Evolutionary conservation across 805 yeast genomes (phyloP).

Genomic region (Wickerhamomyces hampshirensis): DNA sequence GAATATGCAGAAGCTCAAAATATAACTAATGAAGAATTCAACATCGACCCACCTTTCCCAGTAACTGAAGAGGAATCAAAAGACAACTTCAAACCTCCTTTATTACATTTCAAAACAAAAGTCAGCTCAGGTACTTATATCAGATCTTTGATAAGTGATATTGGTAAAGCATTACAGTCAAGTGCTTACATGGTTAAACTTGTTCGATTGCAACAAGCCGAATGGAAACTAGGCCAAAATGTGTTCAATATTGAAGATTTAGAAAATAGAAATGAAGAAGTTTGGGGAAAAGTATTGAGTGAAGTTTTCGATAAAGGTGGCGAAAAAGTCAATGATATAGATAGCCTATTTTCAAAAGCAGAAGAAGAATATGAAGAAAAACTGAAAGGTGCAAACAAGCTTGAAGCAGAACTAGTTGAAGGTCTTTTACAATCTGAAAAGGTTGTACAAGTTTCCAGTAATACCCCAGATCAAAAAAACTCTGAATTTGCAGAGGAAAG

Average conservation of each 20-base stretch:
- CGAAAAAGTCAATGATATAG: conserved; percentile 29
- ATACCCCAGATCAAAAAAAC: too few species aligned
- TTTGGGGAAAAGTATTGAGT: conserved; percentile 67
- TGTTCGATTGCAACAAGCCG: conserved; percentile 69
- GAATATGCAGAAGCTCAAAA: conserved; percentile 46
- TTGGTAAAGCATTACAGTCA: conserved; percentile 75
- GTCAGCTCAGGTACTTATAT: conserved; percentile 97
- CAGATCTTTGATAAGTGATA: conserved; percentile 82
- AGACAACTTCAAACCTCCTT: conserved; percentile 50
- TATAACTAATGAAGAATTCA: conserved; percentile 34
- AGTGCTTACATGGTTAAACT: conserved; percentile 87
- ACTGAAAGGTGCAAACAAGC: too few species aligned
- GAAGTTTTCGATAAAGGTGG: conserved; percentile 47
- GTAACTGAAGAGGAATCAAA: conserved; percentile 30
- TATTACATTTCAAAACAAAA: conserved; percentile 65
- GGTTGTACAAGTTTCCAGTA: too few species aligned
- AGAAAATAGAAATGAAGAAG: conserved; percentile 48
- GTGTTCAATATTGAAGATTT: conserved; percentile 69
- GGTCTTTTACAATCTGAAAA: too few species aligned
- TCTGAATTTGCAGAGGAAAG: too few species aligned
- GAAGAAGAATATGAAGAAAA: conserved; percentile 17
- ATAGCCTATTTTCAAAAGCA: conserved; percentile 32
- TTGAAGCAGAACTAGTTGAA: too few species aligned
- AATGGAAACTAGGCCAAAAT: conserved; percentile 72
- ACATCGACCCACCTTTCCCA: conserved; percentile 34